These are phyloP conservation scores for Wickerhamomyces bisporus DNA, from an alignment of 805 yeast genomes.

Conservation along the genomic window DNA sequence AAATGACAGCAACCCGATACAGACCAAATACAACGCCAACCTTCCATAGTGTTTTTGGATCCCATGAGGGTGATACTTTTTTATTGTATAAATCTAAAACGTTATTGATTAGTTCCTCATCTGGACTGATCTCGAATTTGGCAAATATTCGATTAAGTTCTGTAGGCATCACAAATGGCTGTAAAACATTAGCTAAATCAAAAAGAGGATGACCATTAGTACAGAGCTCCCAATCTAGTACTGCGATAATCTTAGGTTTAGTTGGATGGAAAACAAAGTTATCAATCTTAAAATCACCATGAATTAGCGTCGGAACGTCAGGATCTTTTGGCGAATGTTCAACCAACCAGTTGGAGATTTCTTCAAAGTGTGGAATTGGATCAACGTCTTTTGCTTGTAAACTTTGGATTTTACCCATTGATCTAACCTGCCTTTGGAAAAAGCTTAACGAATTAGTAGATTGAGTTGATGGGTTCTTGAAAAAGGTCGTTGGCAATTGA, in stretches of 20 bases:
- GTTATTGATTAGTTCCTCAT: slow-evolving; percentile 8
- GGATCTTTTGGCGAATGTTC: slow-evolving; percentile 45
- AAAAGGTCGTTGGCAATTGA: slow-evolving; percentile 40
- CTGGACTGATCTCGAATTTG: slow-evolving; percentile 14
- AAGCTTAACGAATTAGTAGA: slow-evolving; percentile 29
- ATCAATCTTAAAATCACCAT: slow-evolving; percentile 64
- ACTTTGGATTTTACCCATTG: slow-evolving; percentile 38
- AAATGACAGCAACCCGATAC: slow-evolving; percentile 49
- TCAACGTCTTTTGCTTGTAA: slow-evolving; percentile 36
- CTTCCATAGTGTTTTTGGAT: slow-evolving; percentile 35
- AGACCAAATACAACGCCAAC: slow-evolving; percentile 54
- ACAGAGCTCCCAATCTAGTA: slow-evolving; percentile 63
- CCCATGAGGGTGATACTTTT: slow-evolving; percentile 14
- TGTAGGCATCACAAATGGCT: slow-evolving; percentile 45
- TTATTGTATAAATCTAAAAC: slow-evolving; percentile 17
- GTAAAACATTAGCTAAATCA: slow-evolving; percentile 53
- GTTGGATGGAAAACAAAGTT: slow-evolving; percentile 56
- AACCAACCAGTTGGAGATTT: slow-evolving; percentile 37
- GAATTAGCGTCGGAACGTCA: slow-evolving; percentile 40
- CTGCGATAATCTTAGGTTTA: slow-evolving; percentile 44
- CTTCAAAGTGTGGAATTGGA: slow-evolving; percentile 42
- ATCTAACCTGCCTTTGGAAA: slow-evolving; percentile 48
- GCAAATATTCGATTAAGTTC: slow-evolving; percentile 29
- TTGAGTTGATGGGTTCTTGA: slow-evolving; percentile 20
- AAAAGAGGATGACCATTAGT: slow-evolving; percentile 62